phyloP scores from a whole-genome alignment of 1,139 yeast species.

The Entelexis paramagnoliae region DNA sequence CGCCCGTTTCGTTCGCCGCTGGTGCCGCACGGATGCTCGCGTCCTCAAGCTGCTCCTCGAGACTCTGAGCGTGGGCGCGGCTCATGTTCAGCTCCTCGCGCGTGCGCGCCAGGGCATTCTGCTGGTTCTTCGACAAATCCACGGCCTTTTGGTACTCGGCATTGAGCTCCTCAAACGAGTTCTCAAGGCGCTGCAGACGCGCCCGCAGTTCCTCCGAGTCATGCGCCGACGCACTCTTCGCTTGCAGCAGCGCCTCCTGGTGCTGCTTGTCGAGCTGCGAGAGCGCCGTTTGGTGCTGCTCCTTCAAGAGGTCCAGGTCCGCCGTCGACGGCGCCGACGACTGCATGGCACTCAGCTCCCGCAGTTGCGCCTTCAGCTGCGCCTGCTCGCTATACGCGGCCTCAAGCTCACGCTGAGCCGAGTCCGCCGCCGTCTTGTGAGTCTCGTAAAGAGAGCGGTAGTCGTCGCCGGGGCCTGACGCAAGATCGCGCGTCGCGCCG shows the following conservation, averaged over 20 bases:
- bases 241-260: conserved; percentile 15
- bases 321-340: conserved; percentile 18
- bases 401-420: conserved; percentile 25
- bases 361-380: conserved; percentile 20
- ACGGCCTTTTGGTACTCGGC: conserved; percentile 60
- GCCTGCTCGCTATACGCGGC: conserved; percentile 19
- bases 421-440: conserved; percentile 30
- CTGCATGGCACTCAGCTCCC: conserved; percentile 17
- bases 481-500: neutral
- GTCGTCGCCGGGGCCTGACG: conserved; percentile 9
- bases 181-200: conserved; percentile 12
- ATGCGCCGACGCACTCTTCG: conserved; percentile 10
- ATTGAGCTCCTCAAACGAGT: conserved; percentile 30
- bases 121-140: conserved; percentile 62
- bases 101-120: conserved; percentile 61
- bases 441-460: conserved; percentile 26
- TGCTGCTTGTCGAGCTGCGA: conserved; percentile 23
- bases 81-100: conserved; percentile 59
- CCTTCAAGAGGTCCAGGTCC: conserved; percentile 21
- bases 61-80: conserved; percentile 45
- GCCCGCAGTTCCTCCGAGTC: conserved; percentile 15
- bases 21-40: conserved; percentile 33
- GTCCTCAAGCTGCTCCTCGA: conserved; percentile 60
- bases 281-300: conserved; percentile 12
- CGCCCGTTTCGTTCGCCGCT: conserved; percentile 31